Evolutionary conservation across 352 stramenopile species (phyloP).

Genomic region (Phytopythium boreale): DNA sequence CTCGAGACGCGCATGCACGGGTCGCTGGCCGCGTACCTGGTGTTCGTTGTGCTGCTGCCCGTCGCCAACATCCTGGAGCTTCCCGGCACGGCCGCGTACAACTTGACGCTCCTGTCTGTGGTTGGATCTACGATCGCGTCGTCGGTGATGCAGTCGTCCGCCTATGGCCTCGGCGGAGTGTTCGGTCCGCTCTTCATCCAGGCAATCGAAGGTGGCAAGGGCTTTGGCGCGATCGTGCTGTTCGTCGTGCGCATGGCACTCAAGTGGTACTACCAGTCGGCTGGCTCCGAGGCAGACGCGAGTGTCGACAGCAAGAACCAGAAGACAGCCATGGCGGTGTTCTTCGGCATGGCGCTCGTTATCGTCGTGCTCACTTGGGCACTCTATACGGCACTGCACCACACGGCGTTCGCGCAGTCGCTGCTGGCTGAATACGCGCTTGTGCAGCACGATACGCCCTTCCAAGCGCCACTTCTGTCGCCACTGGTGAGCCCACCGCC

Average conservation of each 20-base stretch:
- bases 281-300: conserved; percentile 8
- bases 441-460: conserved; percentile 61
- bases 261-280: conserved; percentile 46
- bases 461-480: conserved; percentile 44
- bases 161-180: conserved; percentile 74
- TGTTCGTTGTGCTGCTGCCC: conserved; percentile 56
- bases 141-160: conserved; percentile 68
- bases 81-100: conserved; percentile 42
- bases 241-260: conserved; percentile 57
- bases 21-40: conserved; percentile 47
- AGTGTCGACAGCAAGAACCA: conserved; percentile 16
- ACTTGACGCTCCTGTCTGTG: conserved; percentile 53
- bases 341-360: conserved; percentile 61
- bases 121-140: conserved; percentile 63
- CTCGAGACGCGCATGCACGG: conserved; percentile 55
- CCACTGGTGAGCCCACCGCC: conserved; percentile 40
- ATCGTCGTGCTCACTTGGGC: conserved; percentile 53
- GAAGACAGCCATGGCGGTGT: conserved; percentile 58
- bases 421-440: conserved; percentile 66
- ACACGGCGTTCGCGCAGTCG: conserved; percentile 57
- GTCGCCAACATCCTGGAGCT: conserved; percentile 58
- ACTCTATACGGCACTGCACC: conserved; percentile 45
- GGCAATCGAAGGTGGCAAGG: conserved; percentile 75
- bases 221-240: conserved; percentile 68
- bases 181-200: conserved; percentile 78